Evolutionary conservation across 139 green algal genomes (phyloP).

Genomic region (Pleodorina starrii): DNA sequence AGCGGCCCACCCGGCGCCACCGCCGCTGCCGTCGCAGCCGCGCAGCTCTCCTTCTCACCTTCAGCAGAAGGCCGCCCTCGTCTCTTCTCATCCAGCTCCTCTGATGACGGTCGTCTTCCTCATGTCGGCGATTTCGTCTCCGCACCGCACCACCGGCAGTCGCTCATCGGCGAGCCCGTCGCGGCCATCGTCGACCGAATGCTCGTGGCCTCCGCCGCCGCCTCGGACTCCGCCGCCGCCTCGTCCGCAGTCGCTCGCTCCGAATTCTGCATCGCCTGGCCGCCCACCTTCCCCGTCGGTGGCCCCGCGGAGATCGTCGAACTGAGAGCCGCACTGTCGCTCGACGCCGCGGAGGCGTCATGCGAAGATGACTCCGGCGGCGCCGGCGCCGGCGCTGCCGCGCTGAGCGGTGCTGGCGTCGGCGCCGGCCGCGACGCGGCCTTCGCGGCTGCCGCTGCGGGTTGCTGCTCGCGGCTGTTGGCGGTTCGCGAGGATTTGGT

Average conservation of each 20-base stretch:
- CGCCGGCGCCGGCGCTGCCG: neutral
- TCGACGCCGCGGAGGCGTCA: neutral
- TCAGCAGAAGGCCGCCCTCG: no score
- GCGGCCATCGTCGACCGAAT: neutral
- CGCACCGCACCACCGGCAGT: neutral
- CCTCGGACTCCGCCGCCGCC: neutral
- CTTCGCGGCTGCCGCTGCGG: neutral
- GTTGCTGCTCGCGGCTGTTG: neutral
- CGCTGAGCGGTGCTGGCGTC: neutral
- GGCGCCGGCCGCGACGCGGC: neutral
- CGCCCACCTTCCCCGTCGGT: conserved; percentile 32
- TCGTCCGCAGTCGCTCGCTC: neutral
- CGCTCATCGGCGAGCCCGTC: neutral
- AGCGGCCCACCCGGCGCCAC: no score
- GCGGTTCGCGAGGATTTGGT: conserved; percentile 26
- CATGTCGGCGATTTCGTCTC: neutral
- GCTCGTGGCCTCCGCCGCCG: neutral
- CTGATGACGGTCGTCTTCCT: neutral
- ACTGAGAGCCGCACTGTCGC: conserved; percentile 18
- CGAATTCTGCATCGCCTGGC: conserved; percentile 36
- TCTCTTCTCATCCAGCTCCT: no score
- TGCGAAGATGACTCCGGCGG: neutral
- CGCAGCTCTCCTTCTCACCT: no score
- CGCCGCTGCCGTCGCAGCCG: no score
- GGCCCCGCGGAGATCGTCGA: conserved; percentile 20